Evolutionary conservation across 2,329 filamentous ascomycete species (phyloP).

Genomic region (Dryadomyces sulphureus): DNA sequence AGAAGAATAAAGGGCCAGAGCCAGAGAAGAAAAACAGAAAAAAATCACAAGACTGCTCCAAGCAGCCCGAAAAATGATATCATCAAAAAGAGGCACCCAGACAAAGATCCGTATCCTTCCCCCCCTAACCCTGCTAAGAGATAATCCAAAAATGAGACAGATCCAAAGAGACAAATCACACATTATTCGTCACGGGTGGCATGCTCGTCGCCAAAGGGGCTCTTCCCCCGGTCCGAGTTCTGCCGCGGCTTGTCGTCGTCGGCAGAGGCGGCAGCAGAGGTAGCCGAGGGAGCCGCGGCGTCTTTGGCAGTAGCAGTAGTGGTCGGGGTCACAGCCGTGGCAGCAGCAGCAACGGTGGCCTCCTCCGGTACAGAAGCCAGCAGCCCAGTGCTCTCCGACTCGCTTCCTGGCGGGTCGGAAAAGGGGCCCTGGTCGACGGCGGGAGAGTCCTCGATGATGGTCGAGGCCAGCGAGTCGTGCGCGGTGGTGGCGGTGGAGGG

Average conservation of each 20-base stretch:
- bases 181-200: slow-evolving; percentile 33
- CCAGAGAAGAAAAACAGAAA: neutral
- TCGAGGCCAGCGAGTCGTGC: slow-evolving; percentile 29
- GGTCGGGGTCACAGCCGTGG: no score
- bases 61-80: no score
- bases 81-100: no score
- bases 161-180: no score
- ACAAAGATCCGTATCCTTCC: no score
- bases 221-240: slow-evolving; percentile 20
- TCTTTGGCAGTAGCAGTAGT: no score
- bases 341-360: no score
- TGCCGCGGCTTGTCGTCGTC: neutral
- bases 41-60: no score
- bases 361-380: neutral
- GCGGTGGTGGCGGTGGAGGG: neutral
- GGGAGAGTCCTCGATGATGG: slow-evolving; percentile 35
- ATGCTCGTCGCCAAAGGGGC: slow-evolving; percentile 44
- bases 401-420: slow-evolving; percentile 42
- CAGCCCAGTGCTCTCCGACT: slow-evolving; percentile 17
- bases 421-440: slow-evolving; percentile 42
- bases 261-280: no score
- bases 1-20: neutral
- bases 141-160: no score
- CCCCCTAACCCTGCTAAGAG: no score
- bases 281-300: no score